Conservation (phyloP, 2,329 filamentous ascomycete species). For the Cercospora sojina region DNA sequence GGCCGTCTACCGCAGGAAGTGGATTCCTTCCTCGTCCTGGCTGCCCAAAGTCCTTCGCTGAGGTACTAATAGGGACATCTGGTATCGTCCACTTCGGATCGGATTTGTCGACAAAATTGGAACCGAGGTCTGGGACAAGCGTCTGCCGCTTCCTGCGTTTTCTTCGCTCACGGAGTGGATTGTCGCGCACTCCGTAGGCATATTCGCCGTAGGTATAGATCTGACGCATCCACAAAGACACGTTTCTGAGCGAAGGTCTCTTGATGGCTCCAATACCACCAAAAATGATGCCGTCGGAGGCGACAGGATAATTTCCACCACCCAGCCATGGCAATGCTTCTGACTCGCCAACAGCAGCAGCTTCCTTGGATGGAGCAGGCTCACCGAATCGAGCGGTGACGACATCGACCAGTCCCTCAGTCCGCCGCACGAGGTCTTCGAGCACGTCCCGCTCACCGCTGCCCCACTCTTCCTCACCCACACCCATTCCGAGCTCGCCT, state of each 20-base stretch:
- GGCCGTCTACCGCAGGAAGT: background rate
- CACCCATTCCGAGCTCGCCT: conserved; percentile 88
- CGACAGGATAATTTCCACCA: conserved; percentile 62
- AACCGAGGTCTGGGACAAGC: background rate
- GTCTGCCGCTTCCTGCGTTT: conserved; percentile 45
- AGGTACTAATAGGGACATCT: conserved; percentile 11
- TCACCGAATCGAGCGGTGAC: conserved; percentile 84
- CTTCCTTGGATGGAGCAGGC: conserved; percentile 39
- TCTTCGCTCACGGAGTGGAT: conserved; percentile 66
- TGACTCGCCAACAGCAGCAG: conserved; percentile 28
- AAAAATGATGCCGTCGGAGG: conserved; percentile 83
- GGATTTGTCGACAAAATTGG: conserved; percentile 14
- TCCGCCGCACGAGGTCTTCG: conserved; percentile 77
- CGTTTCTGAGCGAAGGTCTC: conserved; percentile 65
- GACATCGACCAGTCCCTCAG: conserved; percentile 82
- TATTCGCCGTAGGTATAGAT: conserved; percentile 80
- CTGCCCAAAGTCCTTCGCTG: conserved; percentile 19
- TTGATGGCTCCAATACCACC: conserved; percentile 74
- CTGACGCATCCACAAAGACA: conserved; percentile 85
- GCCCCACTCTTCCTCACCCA: conserved; percentile 92
- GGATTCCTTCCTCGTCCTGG: background rate
- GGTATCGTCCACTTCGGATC: conserved; percentile 6
- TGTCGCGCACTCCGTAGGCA: conserved; percentile 81
- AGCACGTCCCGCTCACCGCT: conserved; percentile 91
- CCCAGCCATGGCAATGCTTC: conserved; percentile 66